These are phyloP conservation scores for Tulasnella sp. DNA, from an alignment of 768 basidiomycete genomes.

Conservation along the genomic window DNA sequence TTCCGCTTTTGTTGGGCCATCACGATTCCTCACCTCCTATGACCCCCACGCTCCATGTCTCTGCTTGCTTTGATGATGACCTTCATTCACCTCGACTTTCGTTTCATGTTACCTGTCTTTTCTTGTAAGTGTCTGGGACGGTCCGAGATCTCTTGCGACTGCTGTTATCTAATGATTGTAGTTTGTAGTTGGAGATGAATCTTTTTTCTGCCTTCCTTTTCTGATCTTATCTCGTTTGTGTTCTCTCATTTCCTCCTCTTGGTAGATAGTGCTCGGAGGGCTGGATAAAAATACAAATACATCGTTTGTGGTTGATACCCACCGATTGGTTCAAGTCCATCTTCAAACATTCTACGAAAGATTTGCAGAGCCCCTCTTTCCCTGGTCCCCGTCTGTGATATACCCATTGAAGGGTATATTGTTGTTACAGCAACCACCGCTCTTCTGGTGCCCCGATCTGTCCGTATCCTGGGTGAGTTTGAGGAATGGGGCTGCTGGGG, in stretches of 20 bases:
- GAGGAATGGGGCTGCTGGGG: no score
- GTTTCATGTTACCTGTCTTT: not conserved
- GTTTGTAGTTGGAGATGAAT: not conserved
- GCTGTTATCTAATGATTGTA: not conserved
- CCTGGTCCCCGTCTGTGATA: no score
- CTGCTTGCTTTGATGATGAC: not conserved
- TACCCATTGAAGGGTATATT: no score
- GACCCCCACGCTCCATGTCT: not conserved
- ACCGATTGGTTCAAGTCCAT: no score
- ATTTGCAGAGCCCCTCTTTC: no score
- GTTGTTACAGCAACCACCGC: no score
- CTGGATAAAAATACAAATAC: not conserved
- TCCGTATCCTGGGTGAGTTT: no score
- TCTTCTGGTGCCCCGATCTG: no score
- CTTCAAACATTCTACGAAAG: no score
- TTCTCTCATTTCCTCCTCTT: constrained; percentile 3
- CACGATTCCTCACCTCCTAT: not conserved
- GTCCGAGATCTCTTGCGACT: not conserved
- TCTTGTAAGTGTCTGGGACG: not conserved
- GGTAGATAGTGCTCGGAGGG: constrained; percentile 1
- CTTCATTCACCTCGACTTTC: not conserved
- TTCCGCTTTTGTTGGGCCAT: not conserved
- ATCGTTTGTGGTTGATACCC: not conserved
- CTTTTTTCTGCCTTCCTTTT: not conserved
- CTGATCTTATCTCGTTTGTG: not conserved